Base-by-base conservation (phyloP, 352 stramenopile genomes). In the Plasmopara halstedii region DNA sequence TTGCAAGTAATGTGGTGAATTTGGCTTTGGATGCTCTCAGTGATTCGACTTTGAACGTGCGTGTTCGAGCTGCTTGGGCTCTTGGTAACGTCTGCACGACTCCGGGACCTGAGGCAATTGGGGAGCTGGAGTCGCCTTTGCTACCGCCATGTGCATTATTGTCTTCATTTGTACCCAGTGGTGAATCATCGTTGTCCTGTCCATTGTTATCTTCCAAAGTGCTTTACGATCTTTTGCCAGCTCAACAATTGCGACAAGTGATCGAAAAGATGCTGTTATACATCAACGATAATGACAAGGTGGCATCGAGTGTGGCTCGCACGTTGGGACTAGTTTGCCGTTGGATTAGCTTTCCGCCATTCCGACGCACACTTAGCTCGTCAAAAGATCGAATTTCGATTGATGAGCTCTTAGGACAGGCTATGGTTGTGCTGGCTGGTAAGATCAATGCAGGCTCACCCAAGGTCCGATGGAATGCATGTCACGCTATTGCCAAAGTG, bases 281-380 rank as follows among this genome's bases (percentile, higher is more conserved):
- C 43, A 77, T 94, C 35, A 85, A 78, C 34, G 82, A 94, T 54
- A 91, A 94, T 42, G 82, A 94, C 71, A 94, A 94, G 58, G 82
- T 94, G 15, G 82, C 77, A 14, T 94, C 82, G 9, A 94, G 82
- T 15, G 73, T 94, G 14, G 76, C 79, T 14, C 67, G 82, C 11
- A 91, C 82, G 3, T 58, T 94, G 34, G 82, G 82, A 0, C 72
- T 94, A 3, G 70, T 94, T 3, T 83, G 75, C 43, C 73, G 82
- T 3, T 94, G 82, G 82, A 70, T 85, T 15, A 85, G 66, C 47
- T 88, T 87, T 18, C 64, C 77, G 13, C 57, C 73, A 15, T 89
- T 89, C 56, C 50, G 70, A 0, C 29, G 42, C 14, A 73, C 58
- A 33, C 20, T 73, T 13, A 51, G 64, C 0, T 67, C 58, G 0